A percentile compares a stretch with the other conserved stretches of the same genome.
Conservation (phyloP, 1,284 basidiomycete species). For the Ceratobasidium sp. region DNA sequence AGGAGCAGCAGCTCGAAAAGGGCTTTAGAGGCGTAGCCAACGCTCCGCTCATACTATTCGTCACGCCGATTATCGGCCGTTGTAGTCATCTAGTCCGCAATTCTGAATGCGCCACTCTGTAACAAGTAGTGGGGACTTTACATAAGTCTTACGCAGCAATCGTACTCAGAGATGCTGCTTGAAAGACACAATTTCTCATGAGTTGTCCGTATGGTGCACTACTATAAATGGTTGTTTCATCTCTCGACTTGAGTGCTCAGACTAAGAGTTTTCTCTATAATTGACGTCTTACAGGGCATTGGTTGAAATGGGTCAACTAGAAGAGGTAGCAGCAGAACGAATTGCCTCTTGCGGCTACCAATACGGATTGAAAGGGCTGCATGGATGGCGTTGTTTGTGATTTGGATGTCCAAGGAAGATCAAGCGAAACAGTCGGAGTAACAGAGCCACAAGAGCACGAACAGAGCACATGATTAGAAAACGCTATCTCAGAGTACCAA, state of each 20-base stretch:
- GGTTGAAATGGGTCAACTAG: no score
- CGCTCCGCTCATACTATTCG: constrained; percentile 6
- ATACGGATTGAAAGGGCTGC: constrained; percentile 46
- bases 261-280: constrained; percentile 19
- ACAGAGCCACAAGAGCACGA: background rate
- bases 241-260: no score
- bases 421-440: constrained; percentile 8
- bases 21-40: constrained; percentile 38
- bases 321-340: background rate
- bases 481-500: background rate
- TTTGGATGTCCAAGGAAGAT: constrained; percentile 40
- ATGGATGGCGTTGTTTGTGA: constrained; percentile 43
- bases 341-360: constrained; percentile 47
- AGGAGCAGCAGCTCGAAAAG: constrained; percentile 31
- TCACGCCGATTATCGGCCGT: constrained; percentile 31
- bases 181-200: constrained; percentile 42
- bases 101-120: background rate
- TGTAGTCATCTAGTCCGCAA: constrained; percentile 33
- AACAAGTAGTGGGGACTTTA: background rate
- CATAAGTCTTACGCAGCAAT: constrained; percentile 36
- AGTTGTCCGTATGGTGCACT: no score
- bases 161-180: constrained; percentile 32
- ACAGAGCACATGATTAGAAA: background rate
- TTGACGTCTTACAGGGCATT: constrained; percentile 47
- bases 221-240: constrained; percentile 6